Evolutionary conservation across 208 protist genomes (phyloP).

Genomic region (Leishmania major): DNA sequence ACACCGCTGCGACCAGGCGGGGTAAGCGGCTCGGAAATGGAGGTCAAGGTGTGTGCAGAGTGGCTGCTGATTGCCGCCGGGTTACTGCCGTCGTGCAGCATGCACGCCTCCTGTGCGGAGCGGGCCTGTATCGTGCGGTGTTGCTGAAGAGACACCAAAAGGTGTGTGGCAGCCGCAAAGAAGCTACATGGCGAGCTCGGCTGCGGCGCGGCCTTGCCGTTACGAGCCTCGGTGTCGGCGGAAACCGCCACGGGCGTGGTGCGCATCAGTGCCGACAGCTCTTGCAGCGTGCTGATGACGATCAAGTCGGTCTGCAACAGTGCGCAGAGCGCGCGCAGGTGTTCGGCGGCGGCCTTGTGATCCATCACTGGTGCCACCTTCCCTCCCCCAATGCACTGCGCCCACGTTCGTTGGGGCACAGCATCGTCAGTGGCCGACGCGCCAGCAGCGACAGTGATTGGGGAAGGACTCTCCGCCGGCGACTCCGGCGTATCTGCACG

Average conservation of each 20-base stretch:
- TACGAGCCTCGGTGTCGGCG: background rate
- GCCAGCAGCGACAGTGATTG: background rate
- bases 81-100: slow-evolving; percentile 10
- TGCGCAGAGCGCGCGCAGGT: slow-evolving; percentile 20
- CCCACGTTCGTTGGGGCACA: background rate
- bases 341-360: slow-evolving; percentile 17
- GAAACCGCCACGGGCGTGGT: background rate
- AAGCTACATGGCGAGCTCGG: background rate
- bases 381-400: background rate
- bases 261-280: slow-evolving; percentile 23
- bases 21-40: background rate
- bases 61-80: background rate
- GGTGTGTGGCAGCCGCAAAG: slow-evolving; percentile 12
- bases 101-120: slow-evolving; percentile 9
- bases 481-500: background rate
- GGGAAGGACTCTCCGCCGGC: too few species aligned
- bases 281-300: slow-evolving; percentile 44
- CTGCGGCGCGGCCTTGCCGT: background rate
- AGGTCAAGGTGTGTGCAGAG: slow-evolving; percentile 2
- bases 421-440: background rate
- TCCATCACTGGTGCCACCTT: slow-evolving; percentile 15
- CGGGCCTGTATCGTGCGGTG: slow-evolving; percentile 18
- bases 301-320: slow-evolving; percentile 30
- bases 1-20: background rate
- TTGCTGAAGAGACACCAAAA: slow-evolving; percentile 26